These are phyloP conservation scores for Cryptococcus depauperatus DNA, from an alignment of 1,284 basidiomycete genomes.

Conservation along the genomic window DNA sequence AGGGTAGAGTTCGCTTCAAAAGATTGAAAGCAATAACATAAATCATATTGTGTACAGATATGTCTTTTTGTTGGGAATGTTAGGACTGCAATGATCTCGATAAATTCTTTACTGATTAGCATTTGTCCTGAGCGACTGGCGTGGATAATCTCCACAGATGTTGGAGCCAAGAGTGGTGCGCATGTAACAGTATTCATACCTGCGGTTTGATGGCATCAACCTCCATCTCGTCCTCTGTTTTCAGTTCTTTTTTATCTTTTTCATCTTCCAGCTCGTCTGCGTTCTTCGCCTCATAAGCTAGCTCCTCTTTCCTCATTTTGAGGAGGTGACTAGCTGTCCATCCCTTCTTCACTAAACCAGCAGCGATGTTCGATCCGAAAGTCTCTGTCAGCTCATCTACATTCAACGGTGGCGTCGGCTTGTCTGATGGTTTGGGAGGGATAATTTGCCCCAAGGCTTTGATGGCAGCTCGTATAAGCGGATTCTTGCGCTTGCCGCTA, in stretches of 20 bases:
- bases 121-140: too few relatives aligned
- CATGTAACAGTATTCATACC: background rate
- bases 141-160: background rate
- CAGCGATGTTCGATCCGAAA: slow-evolving; percentile 28
- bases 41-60: too few relatives aligned
- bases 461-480: slow-evolving; percentile 28
- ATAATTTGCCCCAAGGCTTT: slow-evolving; percentile 8
- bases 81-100: too few relatives aligned
- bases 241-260: background rate
- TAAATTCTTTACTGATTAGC: too few relatives aligned
- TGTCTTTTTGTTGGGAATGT: too few relatives aligned
- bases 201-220: slow-evolving; percentile 6
- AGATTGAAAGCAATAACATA: too few relatives aligned
- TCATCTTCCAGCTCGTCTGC: background rate
- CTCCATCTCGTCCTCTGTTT: slow-evolving; percentile 8
- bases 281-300: background rate
- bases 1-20: too few relatives aligned
- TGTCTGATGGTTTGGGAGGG: slow-evolving; percentile 10
- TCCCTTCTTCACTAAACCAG: slow-evolving; percentile 28
- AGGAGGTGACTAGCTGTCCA: slow-evolving; percentile 29
- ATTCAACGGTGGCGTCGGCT: slow-evolving; percentile 13
- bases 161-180: too few relatives aligned
- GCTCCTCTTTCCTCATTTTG: slow-evolving; percentile 16
- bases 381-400: slow-evolving; percentile 13
- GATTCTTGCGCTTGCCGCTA: slow-evolving; percentile 22